Percentiles rank a stretch among this genome's conserved stretches.
phyloP scores from a whole-genome alignment of 106 monocot genomes.

The Posidonia australis region DNA sequence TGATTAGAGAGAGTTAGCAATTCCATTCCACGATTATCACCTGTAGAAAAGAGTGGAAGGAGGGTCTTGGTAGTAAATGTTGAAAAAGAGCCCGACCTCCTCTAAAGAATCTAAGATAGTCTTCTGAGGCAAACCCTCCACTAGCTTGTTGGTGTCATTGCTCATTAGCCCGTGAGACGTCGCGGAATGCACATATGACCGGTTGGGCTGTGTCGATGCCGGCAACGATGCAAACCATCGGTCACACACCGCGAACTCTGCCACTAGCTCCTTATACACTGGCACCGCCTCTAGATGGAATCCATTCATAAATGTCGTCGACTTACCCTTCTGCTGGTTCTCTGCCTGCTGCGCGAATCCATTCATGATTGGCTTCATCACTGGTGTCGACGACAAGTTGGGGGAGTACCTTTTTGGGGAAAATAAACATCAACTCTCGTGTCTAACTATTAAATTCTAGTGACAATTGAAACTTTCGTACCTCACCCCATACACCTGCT shows the following conservation, averaged over 20 bases:
- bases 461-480: too few species aligned
- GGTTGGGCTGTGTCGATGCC: conserved; percentile 87
- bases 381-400: conserved; percentile 32
- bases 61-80: conserved; percentile 87
- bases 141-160: conserved; percentile 53
- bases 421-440: too few species aligned
- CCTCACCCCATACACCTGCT: conserved; percentile 60
- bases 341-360: conserved; percentile 88
- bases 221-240: conserved; percentile 90
- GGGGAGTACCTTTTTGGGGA: conserved; percentile 24
- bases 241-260: conserved; percentile 76
- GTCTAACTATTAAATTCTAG: too few species aligned
- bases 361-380: conserved; percentile 42
- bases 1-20: too few species aligned
- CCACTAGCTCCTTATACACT: conserved; percentile 67
- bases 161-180: conserved; percentile 76
- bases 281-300: conserved; percentile 68
- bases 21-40: too few species aligned
- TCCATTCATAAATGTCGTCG: conserved; percentile 67
- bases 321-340: conserved; percentile 47
- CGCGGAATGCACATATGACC: conserved; percentile 80
- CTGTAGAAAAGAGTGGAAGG: conserved; percentile 78
- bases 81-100: conserved; percentile 55
- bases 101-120: conserved; percentile 84
- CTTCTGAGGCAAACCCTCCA: conserved; percentile 64